These are phyloP conservation scores for Trichoderma koningii DNA, from an alignment of 2,329 filamentous ascomycete genomes.

Conservation along the genomic window DNA sequence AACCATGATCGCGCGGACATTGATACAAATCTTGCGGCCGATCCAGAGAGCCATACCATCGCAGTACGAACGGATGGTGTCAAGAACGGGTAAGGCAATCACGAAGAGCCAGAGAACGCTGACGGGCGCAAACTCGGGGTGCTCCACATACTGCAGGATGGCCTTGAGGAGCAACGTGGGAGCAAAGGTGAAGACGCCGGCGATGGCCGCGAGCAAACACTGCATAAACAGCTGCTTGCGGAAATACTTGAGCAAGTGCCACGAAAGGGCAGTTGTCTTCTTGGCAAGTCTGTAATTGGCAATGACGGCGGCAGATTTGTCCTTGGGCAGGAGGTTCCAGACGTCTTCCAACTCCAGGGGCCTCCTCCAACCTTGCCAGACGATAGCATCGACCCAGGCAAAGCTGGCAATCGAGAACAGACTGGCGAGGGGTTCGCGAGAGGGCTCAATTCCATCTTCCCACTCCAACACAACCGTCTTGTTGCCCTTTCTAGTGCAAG, in stretches of 20 bases:
- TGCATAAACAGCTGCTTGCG: constrained; percentile 74
- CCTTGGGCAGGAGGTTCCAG: constrained; percentile 86
- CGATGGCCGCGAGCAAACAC: constrained; percentile 75
- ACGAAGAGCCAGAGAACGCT: constrained; percentile 98
- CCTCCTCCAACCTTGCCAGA: constrained; percentile 85
- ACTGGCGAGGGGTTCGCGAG: constrained; percentile 83
- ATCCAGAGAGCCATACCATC: constrained; percentile 90
- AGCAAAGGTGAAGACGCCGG: constrained; percentile 83
- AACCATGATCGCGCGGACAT: constrained; percentile 89
- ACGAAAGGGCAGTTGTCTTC: constrained; percentile 75
- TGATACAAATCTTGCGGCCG: constrained; percentile 90
- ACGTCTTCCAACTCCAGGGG: constrained; percentile 81
- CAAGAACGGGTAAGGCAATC: constrained; percentile 81
- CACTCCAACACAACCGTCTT: constrained; percentile 85
- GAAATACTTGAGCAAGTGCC: constrained; percentile 85
- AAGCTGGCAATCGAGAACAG: constrained; percentile 87
- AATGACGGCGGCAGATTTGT: constrained; percentile 82
- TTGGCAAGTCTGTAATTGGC: constrained; percentile 82
- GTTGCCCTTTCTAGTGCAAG: constrained; percentile 88
- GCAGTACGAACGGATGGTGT: constrained; percentile 76
- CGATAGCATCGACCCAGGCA: constrained; percentile 84
- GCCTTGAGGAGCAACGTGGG: constrained; percentile 88
- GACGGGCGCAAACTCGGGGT: constrained; percentile 69
- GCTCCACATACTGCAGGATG: constrained; percentile 92
- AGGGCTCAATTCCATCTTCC: constrained; percentile 85